Evolutionary conservation across 768 basidiomycete species (phyloP), one percentile per base, ranked within the genome.

Genomic region (Tricholoma flavovirens): DNA sequence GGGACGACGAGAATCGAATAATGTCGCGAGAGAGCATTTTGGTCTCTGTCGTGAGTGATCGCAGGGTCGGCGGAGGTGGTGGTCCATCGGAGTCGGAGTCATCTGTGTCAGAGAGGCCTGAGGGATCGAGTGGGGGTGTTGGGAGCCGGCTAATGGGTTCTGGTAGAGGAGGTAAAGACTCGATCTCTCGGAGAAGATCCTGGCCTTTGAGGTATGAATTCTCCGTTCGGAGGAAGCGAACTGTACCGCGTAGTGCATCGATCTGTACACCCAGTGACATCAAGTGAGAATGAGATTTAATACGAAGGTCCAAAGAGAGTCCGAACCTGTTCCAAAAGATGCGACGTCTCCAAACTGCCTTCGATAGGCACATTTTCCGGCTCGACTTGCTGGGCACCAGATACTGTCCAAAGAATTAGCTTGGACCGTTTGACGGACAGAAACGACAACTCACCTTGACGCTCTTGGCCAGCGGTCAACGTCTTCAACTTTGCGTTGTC

Each of bases 131-230:
- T 0, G 86, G 82, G 1, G 89, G 89, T 1, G 89, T 88, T 5
- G 83, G 77, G 10, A 75, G 59, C 46, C 83, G 73, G 35, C 69
- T 67, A 57, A 75, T 57, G 10, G 78, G 77, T 49, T 75, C 75
- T 4, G 79, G 74, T n/a, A 91, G 81, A 0, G 75, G 75, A 15
- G 88, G 89, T 0, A 98, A 77, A 5, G 83, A 66, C 59, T 88
- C 83, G 54, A 98, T 85, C 62, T 93, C 90, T 51, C 81, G 79
- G 56, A 98, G 83, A 0, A 98, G 80, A 63, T 95, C 93, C 69
- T 93, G 90, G 2, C 93, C 92, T 67, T 90, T 94, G 72, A 98
- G 85, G 67, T 91, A 93, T 2, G 91, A 82, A 67, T 98, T 98
- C 71, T 98, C 95, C 33, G 80, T 85, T 21, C 95, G 85, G n/a